phyloP scores from a whole-genome alignment of 1,284 basidiomycete species.

The Apiotrichum siamense region DNA sequence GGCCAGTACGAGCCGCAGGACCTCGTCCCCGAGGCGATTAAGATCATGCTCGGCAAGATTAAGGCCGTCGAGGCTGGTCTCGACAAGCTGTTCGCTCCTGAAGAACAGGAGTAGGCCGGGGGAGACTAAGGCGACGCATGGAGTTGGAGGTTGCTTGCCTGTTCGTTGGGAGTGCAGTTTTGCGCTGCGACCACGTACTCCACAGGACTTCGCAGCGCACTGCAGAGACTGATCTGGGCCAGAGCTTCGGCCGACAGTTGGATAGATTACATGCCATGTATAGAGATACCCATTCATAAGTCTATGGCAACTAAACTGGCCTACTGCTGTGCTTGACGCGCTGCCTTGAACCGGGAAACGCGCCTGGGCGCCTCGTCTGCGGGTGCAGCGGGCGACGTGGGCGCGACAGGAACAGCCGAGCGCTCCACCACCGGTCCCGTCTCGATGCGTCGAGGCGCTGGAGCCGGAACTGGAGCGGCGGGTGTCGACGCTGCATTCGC shows the following conservation, averaged over 20 bases:
- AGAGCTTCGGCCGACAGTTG: not conserved
- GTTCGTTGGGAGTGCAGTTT: too few species aligned
- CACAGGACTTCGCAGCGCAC: too few species aligned
- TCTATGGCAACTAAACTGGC: too few species aligned
- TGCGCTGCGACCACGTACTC: too few species aligned
- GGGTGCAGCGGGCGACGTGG: not conserved
- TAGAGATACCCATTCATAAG: not conserved
- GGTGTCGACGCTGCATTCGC: not conserved
- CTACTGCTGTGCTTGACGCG: slow-evolving; percentile 19
- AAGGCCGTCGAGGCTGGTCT: slow-evolving; percentile 43
- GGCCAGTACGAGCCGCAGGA: slow-evolving; percentile 79
- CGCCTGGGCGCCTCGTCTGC: slow-evolving; percentile 24
- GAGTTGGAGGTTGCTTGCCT: too few species aligned
- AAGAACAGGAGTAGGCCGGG: not conserved
- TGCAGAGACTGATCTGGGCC: not conserved
- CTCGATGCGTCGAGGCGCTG: not conserved
- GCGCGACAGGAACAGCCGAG: not conserved
- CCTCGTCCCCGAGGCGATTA: slow-evolving; percentile 74
- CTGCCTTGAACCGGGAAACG: slow-evolving; percentile 41
- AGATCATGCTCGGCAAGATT: slow-evolving; percentile 78
- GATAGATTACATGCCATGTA: slow-evolving; percentile 8
- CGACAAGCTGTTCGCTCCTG: slow-evolving; percentile 28
- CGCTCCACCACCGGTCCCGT: slow-evolving; percentile 6
- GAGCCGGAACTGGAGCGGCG: not conserved
- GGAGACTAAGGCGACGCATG: not conserved